Evolutionary conservation across 768 basidiomycete species (phyloP).

Genomic region (Imleria badia): DNA sequence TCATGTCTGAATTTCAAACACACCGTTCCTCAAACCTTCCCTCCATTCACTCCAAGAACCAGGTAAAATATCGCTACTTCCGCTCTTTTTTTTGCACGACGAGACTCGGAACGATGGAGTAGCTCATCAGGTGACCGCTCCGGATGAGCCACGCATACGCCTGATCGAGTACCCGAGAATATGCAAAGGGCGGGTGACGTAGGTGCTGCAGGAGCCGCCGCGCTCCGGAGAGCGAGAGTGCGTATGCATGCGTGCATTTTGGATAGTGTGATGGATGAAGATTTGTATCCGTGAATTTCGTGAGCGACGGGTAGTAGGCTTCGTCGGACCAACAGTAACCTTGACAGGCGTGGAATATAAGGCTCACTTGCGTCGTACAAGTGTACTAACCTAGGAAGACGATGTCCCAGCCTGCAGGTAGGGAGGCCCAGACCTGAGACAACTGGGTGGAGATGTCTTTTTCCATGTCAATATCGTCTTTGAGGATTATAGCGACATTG

Average conservation of each 20-base stretch:
- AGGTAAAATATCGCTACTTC: constrained; percentile 52
- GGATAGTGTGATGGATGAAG: constrained; percentile 62
- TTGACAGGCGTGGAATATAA: constrained; percentile 24
- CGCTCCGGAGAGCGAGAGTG: constrained; percentile 57
- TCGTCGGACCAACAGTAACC: constrained; percentile 85
- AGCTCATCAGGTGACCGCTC: constrained; percentile 54
- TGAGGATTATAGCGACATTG: constrained; percentile 56
- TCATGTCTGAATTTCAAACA: constrained; percentile 34
- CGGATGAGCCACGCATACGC: constrained; percentile 67
- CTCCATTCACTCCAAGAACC: constrained; percentile 57
- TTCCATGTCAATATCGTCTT: constrained; percentile 83
- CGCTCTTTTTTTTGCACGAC: constrained; percentile 63
- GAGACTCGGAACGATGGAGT: constrained; percentile 66
- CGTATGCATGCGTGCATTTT: constrained; percentile 75
- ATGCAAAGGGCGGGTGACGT: constrained; percentile 65
- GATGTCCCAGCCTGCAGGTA: constrained; percentile 70
- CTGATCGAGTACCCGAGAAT: constrained; percentile 76
- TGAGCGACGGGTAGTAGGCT: constrained; percentile 41
- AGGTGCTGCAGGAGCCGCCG: constrained; percentile 59
- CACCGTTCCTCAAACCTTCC: constrained; percentile 47
- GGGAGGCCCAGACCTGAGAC: constrained; percentile 43
- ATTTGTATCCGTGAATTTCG: constrained; percentile 16
- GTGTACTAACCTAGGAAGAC: constrained; percentile 59
- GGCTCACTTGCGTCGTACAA: not conserved
- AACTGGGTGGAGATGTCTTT: constrained; percentile 49